Evolutionary conservation across 179 eudicot genomes (phyloP), one percentile per base, ranked within the genome.

Genomic region (Actinidia arguta): DNA sequence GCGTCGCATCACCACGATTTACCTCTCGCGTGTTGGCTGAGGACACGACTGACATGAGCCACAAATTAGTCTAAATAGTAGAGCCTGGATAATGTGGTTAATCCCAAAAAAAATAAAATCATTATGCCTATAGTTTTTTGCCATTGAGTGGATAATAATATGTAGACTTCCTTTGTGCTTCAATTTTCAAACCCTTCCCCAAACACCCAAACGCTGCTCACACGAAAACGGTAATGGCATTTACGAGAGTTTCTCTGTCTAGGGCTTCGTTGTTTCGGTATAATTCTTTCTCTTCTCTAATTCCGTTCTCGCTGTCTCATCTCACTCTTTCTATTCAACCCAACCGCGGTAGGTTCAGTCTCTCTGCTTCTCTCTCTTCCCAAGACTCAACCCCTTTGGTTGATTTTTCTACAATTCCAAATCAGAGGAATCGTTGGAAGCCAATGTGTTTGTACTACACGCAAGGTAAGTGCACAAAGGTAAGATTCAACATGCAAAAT

Each of bases 361-460:
- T 46, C 55, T 83, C 86, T 10, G 82, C 88, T 81, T 91, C 94
- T 58, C 79, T 88, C 36, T 78, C 92, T n/a, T 69, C 83, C 42
- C 85, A 87, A 66, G 76, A 79, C 25, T 85, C 63, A 56, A n/a
- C 82, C 70, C 55, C 82, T 50, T 64, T 81, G 31, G 11, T 78
- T 24, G 80, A 83, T 5, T 62, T 84, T 6, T 44, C 83, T 62
- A 48, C 80, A 22, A 17, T 70, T 62, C 36, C 31, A 8, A 67
- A 67, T 50, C 80, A 69, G 46, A 46, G 44, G 69, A 85, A 68
- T 80, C 87, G 89, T 22, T 95, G 99, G 99, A 94, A 88, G 83
- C 99, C 99, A 39, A 84, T 89, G 87, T 96, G 99, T 86, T 87
- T 96, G 81, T 96, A 96, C 71, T 86, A 85, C 86, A 90, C 98